Evolutionary conservation across 768 basidiomycete genomes (phyloP).

Genomic region (Heimioporus sp.): DNA sequence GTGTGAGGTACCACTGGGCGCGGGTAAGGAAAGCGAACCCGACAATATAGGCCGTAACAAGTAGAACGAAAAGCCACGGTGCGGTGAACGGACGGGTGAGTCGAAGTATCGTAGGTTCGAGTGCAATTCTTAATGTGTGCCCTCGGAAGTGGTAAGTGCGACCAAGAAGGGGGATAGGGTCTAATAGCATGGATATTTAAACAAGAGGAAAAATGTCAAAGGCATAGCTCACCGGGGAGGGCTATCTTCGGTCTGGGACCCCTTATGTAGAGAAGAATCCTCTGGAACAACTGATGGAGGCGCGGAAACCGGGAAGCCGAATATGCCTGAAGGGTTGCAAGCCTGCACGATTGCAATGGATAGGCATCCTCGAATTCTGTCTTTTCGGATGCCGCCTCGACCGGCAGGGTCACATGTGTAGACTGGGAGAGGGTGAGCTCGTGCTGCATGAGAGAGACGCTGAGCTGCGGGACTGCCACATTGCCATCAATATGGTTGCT

Average conservation of each 20-base stretch:
- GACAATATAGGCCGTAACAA: conserved; percentile 64
- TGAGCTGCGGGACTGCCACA: not conserved
- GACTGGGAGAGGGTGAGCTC: conserved; percentile 9
- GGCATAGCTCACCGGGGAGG: conserved; percentile 39
- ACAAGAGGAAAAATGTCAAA: not conserved
- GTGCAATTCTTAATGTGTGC: conserved; percentile 37
- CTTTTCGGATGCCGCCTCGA: conserved; percentile 2
- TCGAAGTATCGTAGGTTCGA: conserved; percentile 56
- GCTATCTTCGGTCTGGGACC: conserved; percentile 60
- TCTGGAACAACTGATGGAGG: conserved; percentile 10
- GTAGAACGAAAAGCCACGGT: conserved; percentile 52
- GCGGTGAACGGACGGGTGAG: conserved; percentile 51
- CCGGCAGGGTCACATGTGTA: conserved; percentile 7
- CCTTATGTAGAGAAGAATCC: conserved; percentile 39
- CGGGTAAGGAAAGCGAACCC: conserved; percentile 70
- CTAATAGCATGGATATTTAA: conserved; percentile 29
- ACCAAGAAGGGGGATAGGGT: conserved; percentile 54
- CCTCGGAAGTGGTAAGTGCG: conserved; percentile 41
- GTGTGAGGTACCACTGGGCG: conserved; percentile 69
- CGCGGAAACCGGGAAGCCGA: conserved; percentile 17
- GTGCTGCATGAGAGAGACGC: conserved; percentile 11
- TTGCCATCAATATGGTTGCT: too few relatives aligned
- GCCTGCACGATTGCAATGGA: not conserved
- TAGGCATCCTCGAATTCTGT: conserved; percentile 2
- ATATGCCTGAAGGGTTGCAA: conserved; percentile 7